Percentiles rank a stretch among this genome's conserved stretches.
phyloP scores from a whole-genome alignment of 2,329 filamentous ascomycete genomes.

The Colletotrichum sojae region DNA sequence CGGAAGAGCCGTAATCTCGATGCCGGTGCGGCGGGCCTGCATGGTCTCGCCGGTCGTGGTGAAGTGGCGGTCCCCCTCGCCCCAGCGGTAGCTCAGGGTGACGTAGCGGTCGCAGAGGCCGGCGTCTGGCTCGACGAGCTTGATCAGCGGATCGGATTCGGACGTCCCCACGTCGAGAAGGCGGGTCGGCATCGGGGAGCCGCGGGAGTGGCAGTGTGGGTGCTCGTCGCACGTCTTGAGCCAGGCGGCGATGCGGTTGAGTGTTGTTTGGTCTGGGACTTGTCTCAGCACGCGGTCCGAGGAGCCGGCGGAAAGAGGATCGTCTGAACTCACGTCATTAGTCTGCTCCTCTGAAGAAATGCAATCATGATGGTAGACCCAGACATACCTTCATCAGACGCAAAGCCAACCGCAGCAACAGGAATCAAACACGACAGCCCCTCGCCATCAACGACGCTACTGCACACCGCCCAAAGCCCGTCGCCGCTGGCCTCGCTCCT shows the following conservation, averaged over 20 bases:
- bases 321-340: not conserved
- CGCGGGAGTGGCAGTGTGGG: not conserved
- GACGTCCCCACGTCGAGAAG: constrained; percentile 12
- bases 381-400: constrained; percentile 20
- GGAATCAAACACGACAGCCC: not conserved
- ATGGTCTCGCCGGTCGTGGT: constrained; percentile 28
- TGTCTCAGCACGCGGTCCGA: constrained; percentile 21
- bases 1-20: constrained; percentile 35
- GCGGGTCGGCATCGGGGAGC: constrained; percentile 6
- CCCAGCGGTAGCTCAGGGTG: constrained; percentile 36
- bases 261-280: constrained; percentile 17
- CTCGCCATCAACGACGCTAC: not conserved
- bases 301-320: constrained; percentile 11
- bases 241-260: constrained; percentile 21
- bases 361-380: not conserved
- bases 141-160: constrained; percentile 1
- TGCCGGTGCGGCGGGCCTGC: constrained; percentile 9
- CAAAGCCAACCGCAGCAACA: constrained; percentile 19
- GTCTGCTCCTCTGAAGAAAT: not conserved
- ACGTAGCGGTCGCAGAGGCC: constrained; percentile 10
- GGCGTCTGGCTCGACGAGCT: constrained; percentile 21
- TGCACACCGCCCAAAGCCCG: constrained; percentile 27
- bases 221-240: constrained; percentile 29
- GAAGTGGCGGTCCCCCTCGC: constrained; percentile 10
- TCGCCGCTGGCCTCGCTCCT: constrained; percentile 20